Base-by-base conservation (phyloP, 2,329 filamentous ascomycete genomes). In the Trematosphaeria pertusa region DNA sequence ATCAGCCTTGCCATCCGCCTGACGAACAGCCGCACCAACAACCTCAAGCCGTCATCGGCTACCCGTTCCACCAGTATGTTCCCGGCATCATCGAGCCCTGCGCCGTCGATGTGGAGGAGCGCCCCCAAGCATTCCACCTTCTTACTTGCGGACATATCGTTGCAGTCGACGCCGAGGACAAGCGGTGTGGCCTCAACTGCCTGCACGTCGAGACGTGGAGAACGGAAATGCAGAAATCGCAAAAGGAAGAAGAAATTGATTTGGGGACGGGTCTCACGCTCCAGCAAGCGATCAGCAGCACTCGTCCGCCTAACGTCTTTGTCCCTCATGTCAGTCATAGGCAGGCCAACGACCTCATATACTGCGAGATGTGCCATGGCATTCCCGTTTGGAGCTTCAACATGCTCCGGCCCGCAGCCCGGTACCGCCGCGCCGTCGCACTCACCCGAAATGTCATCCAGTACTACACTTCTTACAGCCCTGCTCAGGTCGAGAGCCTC, bases 131-230 rank as follows among this genome's bases (percentile, higher is more conserved):
- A 2, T 48, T 55, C 21, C 59, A 62, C 21, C 43, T 59, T 28
- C 50, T 62, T 12, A n/a, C 20, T 14, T 62, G 57, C 41, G 59
- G 59, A 8, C 59, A 62, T 20, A 37, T 60, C 11, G 46, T 57
- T n/a, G 43, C 21, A 14, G 21, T 60, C 4, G 37, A 52, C 31
- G 37, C 22, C 18, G 1, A n/a, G 1, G 48, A 58, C 33, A 26
- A 33, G 4, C 47, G 46, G 22, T 62, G 57, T 20, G 55, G 37
- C 19, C 36, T 34, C 7, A 60, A 59, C 28, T 62, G 57, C 31
- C 43, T 45, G 4, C 46, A 56, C 22, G 44, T 43, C 10, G 31
- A 32, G 4, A 19, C 26, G 6, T 41, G 21, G 32, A 32, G 43
- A 5, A 20, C 24, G 8, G 8, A 33, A 0, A 20, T 47, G 36